phyloP scores from a whole-genome alignment of 306 rosid species.

The Dryas alaskensis region DNA sequence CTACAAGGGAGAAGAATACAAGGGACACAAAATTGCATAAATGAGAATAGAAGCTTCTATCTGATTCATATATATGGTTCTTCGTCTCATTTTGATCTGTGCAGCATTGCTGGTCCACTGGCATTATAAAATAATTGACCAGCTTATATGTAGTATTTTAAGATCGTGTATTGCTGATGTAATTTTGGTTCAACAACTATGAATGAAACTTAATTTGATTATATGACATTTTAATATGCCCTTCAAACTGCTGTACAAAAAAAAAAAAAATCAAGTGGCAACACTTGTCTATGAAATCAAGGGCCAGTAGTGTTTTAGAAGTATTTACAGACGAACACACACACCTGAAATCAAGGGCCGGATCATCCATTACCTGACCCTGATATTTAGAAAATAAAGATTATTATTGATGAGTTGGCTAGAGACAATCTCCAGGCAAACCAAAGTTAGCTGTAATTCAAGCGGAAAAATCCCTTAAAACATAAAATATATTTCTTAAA shows the following conservation, averaged over 20 bases:
- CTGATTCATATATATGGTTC: constrained; percentile 4
- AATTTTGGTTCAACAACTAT: not conserved
- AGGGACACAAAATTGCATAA: not conserved
- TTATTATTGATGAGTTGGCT: not conserved
- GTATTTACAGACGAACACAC: not conserved
- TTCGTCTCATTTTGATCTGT: not conserved
- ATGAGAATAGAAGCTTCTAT: not conserved
- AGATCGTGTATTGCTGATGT: not conserved
- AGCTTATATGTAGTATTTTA: not conserved
- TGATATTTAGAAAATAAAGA: not conserved
- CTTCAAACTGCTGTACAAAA: not conserved
- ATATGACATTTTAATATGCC: not conserved
- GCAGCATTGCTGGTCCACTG: not conserved
- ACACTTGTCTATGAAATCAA: not conserved
- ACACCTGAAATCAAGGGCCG: not conserved
- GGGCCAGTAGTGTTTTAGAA: not conserved
- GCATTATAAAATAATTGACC: not conserved
- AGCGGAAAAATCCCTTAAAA: too few relatives aligned
- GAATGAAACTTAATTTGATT: not conserved
- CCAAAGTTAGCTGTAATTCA: not conserved
- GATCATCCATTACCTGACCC: not conserved
- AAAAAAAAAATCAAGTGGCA: not conserved
- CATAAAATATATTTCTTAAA: not conserved
- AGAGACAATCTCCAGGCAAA: not conserved
- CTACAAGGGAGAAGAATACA: not conserved